Conservation (phyloP, 2,329 filamentous ascomycete genomes). For the Calcarisporium arbuscula region DNA sequence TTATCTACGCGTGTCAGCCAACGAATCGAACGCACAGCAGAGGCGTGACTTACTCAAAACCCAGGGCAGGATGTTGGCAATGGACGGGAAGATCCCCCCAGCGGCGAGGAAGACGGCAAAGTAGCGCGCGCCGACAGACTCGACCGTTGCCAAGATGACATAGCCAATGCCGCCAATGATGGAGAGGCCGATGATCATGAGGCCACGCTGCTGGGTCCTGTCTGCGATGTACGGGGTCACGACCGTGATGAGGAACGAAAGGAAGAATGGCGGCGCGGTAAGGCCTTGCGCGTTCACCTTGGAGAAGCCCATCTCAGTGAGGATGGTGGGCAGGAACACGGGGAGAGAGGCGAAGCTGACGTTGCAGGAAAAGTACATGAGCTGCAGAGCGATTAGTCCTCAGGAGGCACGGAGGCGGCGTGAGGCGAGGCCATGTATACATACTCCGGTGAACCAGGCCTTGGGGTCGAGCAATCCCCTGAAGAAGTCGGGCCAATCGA, state of each 20-base stretch:
- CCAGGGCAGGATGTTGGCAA: constrained; percentile 15
- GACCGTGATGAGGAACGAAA: constrained; percentile 27
- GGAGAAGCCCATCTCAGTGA: constrained; percentile 32
- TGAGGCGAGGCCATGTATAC: background rate
- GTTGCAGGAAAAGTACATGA: constrained; percentile 33
- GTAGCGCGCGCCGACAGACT: constrained; percentile 24
- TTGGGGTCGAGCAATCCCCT: constrained; percentile 27
- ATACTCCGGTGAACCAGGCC: constrained; percentile 13
- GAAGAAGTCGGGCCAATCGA: constrained; percentile 24
- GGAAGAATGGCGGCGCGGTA: constrained; percentile 33
- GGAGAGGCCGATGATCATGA: constrained; percentile 20
- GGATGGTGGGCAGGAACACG: constrained; percentile 35
- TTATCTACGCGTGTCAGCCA: constrained; percentile 55
- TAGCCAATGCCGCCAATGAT: constrained; percentile 25
- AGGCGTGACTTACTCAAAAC: constrained; percentile 9
- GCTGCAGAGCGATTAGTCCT: constrained; percentile 21
- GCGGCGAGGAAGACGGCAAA: constrained; percentile 29
- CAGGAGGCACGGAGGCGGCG: background rate
- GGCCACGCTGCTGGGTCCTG: constrained; percentile 25
- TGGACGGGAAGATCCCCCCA: constrained; percentile 23
- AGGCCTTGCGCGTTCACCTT: constrained; percentile 33
- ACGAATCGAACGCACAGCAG: no score
- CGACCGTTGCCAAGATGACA: constrained; percentile 15
- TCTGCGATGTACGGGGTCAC: constrained; percentile 26
- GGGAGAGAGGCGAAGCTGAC: constrained; percentile 31